Conservation (phyloP, 176 grass and related monocot species). For the Juncus effusus region DNA sequence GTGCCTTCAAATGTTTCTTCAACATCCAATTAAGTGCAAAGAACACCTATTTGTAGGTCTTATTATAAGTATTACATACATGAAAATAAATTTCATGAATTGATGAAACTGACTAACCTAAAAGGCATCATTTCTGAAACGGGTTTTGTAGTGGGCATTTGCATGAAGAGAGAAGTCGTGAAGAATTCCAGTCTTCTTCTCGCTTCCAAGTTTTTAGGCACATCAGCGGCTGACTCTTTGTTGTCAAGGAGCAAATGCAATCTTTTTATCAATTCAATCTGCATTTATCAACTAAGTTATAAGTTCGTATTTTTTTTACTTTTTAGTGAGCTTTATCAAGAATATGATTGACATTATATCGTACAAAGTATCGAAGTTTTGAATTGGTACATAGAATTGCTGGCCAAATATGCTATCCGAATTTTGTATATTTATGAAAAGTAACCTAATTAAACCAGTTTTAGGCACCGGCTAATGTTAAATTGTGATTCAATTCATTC, state of each 20-base stretch:
- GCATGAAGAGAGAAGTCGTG: slow-evolving; percentile 90
- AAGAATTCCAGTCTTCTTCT: slow-evolving; percentile 88
- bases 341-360: no score
- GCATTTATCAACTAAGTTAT: not conserved
- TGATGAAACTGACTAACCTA: slow-evolving; percentile 31
- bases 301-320: no score
- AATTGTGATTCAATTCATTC: no score
- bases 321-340: no score
- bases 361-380: no score
- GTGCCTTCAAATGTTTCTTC: no score
- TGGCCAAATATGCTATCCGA: no score
- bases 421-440: slow-evolving; percentile 40
- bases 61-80: not conserved
- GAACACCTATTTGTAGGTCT: no score
- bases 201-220: slow-evolving; percentile 91
- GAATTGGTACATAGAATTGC: no score
- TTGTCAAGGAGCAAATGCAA: slow-evolving; percentile 88
- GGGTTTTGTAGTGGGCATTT: slow-evolving; percentile 68
- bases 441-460: slow-evolving; percentile 20
- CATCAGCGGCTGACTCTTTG: slow-evolving; percentile 81
- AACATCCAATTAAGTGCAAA: no score
- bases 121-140: slow-evolving; percentile 96
- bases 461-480: no score
- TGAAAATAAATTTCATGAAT: slow-evolving; percentile 4
- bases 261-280: slow-evolving; percentile 89